Evolutionary conservation across 495 filamentous ascomycete genomes (phyloP).

Genomic region (Penicillium subrubescens): DNA sequence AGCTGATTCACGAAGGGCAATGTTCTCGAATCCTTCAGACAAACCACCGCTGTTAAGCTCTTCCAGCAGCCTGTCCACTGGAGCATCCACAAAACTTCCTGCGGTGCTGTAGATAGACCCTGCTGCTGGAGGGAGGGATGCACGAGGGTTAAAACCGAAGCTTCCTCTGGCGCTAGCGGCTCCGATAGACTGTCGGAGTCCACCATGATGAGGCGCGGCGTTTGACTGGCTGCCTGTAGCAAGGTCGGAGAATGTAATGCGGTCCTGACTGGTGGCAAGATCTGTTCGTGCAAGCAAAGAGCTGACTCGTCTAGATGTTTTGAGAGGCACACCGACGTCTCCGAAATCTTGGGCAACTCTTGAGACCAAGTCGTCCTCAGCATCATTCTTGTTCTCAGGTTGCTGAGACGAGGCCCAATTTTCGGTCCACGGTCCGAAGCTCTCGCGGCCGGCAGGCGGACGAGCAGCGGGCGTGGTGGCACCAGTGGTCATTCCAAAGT

Average conservation of each 20-base stretch:
- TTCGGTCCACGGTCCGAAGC: slow-evolving; percentile 52
- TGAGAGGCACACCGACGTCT: slow-evolving; percentile 62
- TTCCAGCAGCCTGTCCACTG: slow-evolving; percentile 72
- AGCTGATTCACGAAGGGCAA: slow-evolving; percentile 70
- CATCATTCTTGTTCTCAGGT: slow-evolving; percentile 36
- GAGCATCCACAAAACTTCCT: slow-evolving; percentile 63
- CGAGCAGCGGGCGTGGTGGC: slow-evolving; percentile 73
- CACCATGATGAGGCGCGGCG: slow-evolving; percentile 49
- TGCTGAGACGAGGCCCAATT: slow-evolving; percentile 38
- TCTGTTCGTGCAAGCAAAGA: slow-evolving; percentile 91
- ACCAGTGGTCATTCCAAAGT: slow-evolving; percentile 77
- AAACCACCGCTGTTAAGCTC: slow-evolving; percentile 65
- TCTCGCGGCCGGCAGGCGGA: slow-evolving; percentile 52
- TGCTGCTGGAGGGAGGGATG: slow-evolving; percentile 43
- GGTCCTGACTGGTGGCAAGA: slow-evolving; percentile 74
- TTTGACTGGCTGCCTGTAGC: slow-evolving; percentile 53
- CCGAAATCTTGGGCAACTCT: slow-evolving; percentile 80
- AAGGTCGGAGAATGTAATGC: slow-evolving; percentile 72
- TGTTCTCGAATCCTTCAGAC: slow-evolving; percentile 67
- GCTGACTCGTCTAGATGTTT: slow-evolving; percentile 85
- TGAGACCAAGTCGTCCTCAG: slow-evolving; percentile 64
- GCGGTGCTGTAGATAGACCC: slow-evolving; percentile 46
- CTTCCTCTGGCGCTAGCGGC: slow-evolving; percentile 64
- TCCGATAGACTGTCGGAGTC: slow-evolving; percentile 74
- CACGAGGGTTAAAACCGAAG: slow-evolving; percentile 52